Base-by-base conservation (phyloP, 768 basidiomycete genomes). In the Hortiboletus campestris region DNA sequence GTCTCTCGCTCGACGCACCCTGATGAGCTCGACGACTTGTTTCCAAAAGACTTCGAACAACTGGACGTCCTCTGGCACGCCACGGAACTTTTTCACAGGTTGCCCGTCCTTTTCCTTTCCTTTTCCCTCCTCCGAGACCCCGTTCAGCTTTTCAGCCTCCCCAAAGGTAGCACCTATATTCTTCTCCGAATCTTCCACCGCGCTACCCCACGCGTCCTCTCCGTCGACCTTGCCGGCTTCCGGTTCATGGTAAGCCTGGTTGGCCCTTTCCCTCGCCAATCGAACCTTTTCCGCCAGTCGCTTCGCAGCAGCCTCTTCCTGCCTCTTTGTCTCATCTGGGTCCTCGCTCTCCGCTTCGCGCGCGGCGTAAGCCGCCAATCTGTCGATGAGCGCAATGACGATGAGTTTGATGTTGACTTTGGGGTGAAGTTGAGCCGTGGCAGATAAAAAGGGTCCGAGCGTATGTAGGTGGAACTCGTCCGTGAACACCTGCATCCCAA, bases 31-130 rank as follows among this genome's bases (percentile, higher is more conserved):
- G 12, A 98, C 95, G 6, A 98, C 93, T 70, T 99, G 97, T 60
- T 90, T 87, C 96, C 97, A 99, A 70, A 98, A 99, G 12, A 98
- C 94, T 68, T 99, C 97, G 59, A 99, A 99, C 49, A 99, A 74
- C 67, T 89, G 91, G 22, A 97, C 97, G 61, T 98, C 82, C 68
- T 94, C 91, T 9, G 97, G 97, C 41, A 98, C 86, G 19, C 97
- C 97, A 70, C 97, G 78, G 77, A 97, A 98, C 72, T 95, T 97
- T 65, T 80, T 84, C 35, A 85, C 80, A 41, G 79, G 74, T 57
- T 72, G 56, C 0, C 70, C 76, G 45, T 84, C 89, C 70, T 80
- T 84, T 52, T 80, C 84, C 63, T 88, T 87, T 38, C 71, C 73
- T 16, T 69, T 68, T 29, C 69, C 67, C 16, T 68, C 65, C 10